Conservation (phyloP, 2,329 filamentous ascomycete species). For the Cladorrhinum sp. region DNA sequence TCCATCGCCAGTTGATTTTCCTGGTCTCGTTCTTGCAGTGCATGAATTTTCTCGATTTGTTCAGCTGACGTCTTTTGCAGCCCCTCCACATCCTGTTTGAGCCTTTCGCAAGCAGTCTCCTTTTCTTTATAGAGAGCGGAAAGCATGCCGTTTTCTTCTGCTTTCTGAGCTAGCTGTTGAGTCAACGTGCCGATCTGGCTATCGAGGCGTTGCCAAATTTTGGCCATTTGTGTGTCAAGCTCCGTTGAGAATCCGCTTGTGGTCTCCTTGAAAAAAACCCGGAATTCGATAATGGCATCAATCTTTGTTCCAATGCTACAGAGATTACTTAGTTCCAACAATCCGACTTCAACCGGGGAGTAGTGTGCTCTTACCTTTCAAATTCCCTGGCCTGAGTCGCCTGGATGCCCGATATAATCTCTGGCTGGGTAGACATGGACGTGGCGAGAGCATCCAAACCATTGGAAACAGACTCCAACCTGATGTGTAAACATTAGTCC, state of each 20-base stretch:
- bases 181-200: constrained; percentile 21
- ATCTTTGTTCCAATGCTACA: constrained; percentile 21
- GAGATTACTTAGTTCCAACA: neutral
- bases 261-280: neutral
- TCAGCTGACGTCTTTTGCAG: constrained; percentile 14
- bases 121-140: constrained; percentile 17
- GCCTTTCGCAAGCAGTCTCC: constrained; percentile 15
- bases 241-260: constrained; percentile 15
- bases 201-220: constrained; percentile 18
- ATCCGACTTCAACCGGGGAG: neutral
- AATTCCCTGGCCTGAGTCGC: constrained; percentile 9
- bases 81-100: constrained; percentile 15
- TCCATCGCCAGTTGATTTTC: constrained; percentile 10
- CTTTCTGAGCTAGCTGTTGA: constrained; percentile 19
- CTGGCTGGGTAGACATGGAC: constrained; percentile 9
- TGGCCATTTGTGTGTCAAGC: constrained; percentile 12
- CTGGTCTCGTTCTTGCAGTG: constrained; percentile 19
- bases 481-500: neutral
- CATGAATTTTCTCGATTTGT: constrained; percentile 20
- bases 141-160: constrained; percentile 23
- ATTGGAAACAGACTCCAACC: constrained; percentile 14
- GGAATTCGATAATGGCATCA: constrained; percentile 15
- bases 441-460: constrained; percentile 15
- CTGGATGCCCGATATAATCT: constrained; percentile 8
- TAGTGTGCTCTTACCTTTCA: constrained; percentile 2